phyloP scores from a whole-genome alignment of 2,329 filamentous ascomycete species.

The Fusarium sp. region DNA sequence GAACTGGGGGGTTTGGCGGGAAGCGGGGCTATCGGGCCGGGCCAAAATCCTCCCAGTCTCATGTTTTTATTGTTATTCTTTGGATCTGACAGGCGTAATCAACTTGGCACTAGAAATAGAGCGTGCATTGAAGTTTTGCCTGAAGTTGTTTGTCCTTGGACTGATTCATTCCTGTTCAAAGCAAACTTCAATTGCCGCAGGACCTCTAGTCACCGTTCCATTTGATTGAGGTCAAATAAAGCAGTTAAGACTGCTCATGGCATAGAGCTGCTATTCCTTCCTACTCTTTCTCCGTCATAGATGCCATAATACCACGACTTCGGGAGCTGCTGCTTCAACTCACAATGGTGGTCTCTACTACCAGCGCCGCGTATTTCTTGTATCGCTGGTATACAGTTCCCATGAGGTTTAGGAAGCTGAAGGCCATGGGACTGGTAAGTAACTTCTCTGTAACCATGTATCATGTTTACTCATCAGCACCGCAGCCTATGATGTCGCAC shows the following conservation, averaged over 20 bases:
- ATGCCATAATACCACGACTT: background rate
- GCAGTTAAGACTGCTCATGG: background rate
- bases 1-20: background rate
- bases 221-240: background rate
- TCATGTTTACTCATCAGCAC: background rate
- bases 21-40: background rate
- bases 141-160: background rate
- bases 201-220: background rate
- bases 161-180: background rate
- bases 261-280: no score
- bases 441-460: background rate
- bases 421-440: conserved; percentile 2
- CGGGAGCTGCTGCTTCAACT: background rate
- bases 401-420: conserved; percentile 1
- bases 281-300: background rate
- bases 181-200: background rate
- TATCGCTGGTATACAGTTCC: conserved; percentile 3
- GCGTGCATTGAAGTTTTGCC: background rate
- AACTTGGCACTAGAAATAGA: background rate
- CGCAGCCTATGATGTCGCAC: background rate
- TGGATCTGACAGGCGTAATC: background rate
- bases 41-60: background rate
- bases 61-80: background rate
- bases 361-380: background rate
- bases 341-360: background rate